Evolutionary conservation across 495 filamentous ascomycete genomes (phyloP), one percentile per base, ranked within the genome.

Genomic region (Lentithecium fluviatile): DNA sequence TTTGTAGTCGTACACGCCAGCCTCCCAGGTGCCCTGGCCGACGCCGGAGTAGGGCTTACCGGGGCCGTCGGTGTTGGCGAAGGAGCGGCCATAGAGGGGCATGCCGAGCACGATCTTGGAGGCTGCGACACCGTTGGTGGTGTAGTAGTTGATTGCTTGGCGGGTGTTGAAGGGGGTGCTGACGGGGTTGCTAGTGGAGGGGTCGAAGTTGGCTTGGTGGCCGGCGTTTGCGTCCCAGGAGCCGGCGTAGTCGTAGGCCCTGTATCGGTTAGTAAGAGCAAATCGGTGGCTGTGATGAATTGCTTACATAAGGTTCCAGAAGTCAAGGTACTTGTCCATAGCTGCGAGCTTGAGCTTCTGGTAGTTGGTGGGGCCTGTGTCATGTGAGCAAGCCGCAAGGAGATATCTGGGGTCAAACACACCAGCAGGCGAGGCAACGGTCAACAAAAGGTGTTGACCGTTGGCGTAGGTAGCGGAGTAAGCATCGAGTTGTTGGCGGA

Each of bases 241-340:
- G 52, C 76, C 76, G n/a, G 76, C 71, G 61, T 75, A 78, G 62
- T 78, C 76, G 58, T 78, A 78, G 2, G 73, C 73, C 60, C 58
- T 61, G n/a, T 21, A 29, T 11, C 19, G 19, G 11, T 60, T 34
- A 58, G 45, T 12, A 43, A 8, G 24, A 34, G 6, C 34, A 34
- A 50, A 4, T 0, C 34, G 37, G 24, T 29, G 25, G 19, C 19
- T 8, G 25, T n/a, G 24, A 20, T 4, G 19, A 32, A 10, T 32
- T 34, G 26, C 58, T 32, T 48, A 61, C 74, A 77, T 77, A 38
- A 96, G 75, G 68, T 95, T 88, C 84, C 89, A 95, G 67, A 90
- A 87, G 74, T 97, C 92, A 24, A 97, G 77, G 56, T 86, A 85
- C 23, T 74, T 76, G 56, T 91, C 85, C 89, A 97, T 96, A 24